Base-by-base conservation (phyloP, 2,329 filamentous ascomycete species). In the Thelonectria rubi region DNA sequence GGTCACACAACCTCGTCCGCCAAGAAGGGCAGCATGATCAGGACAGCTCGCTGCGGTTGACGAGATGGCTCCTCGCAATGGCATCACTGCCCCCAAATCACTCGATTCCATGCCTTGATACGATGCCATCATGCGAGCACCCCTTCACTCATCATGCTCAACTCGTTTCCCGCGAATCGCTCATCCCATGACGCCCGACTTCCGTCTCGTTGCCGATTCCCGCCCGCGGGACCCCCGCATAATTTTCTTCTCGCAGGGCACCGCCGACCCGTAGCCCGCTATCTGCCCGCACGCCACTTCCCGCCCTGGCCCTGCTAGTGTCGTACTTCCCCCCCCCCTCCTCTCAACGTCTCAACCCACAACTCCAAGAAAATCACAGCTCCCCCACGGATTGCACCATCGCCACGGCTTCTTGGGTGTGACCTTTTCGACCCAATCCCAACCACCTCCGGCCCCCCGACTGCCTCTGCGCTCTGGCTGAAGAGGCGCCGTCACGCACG, bases 341-440 rank as follows among this genome's bases (percentile, higher is more conserved):
- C 37, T 21, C 26, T 50, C 57, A n/a, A n/a, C n/a, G 55, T 68
- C 58, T 62, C 42, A 63, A 63, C 60, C 59, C 68, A 72, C 67
- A 71, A 70, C 62, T 62, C 53, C 53, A 47, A 60, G 61, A 58
- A 69, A 70, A 65, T 59, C 64, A 60, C 58, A 57, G 51, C 58
- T 65, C 60, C 66, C 56, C 65, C 62, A 69, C 65, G 60, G 50
- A 70, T 71, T 65, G 69, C 69, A 65, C 69, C 64, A 70, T 68
- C 61, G 55, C 56, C 66, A 56, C 48, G 60, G 52, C 67, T 54
- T 65, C 52, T 65, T 48, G 15, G 47, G 58, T 64, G 52, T 56
- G 46, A 34, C 30, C 59, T 15, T 30, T 47, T 58, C 39, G 30
- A 50, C 50, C 48, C 51, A 71, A 69, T 55, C 50, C 54, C 46